Percentiles rank a stretch among this genome's conserved stretches.
Evolutionary conservation across 805 yeast genomes (phyloP).

Genomic region (Brettanomyces anomalus): DNA sequence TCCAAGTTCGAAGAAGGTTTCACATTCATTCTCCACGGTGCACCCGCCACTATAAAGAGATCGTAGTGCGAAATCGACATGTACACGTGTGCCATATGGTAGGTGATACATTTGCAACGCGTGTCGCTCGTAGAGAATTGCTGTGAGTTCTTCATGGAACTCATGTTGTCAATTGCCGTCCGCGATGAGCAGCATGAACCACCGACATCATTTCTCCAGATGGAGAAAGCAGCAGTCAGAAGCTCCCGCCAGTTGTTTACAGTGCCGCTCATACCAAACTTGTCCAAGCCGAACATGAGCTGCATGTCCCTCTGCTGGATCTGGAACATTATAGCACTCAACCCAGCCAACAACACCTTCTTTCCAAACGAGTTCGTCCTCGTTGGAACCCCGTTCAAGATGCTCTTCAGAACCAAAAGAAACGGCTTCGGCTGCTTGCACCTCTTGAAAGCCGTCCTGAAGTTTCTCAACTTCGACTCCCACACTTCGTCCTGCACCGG

Average conservation of each 20-base stretch:
- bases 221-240: conserved; percentile 60
- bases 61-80: conserved; percentile 71
- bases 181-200: conserved; percentile 27
- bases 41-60: conserved; percentile 71
- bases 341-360: conserved; percentile 56
- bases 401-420: conserved; percentile 45
- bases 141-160: conserved; percentile 19
- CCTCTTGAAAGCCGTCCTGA: conserved; percentile 16
- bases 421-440: conserved; percentile 34
- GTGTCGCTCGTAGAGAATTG: conserved; percentile 30
- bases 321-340: conserved; percentile 58
- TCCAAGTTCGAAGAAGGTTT: conserved; percentile 41
- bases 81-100: conserved; percentile 65
- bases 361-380: conserved; percentile 52
- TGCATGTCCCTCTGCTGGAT: conserved; percentile 68
- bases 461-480: conserved; percentile 27
- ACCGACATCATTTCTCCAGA: conserved; percentile 48
- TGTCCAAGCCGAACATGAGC: conserved; percentile 37
- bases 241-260: conserved; percentile 59
- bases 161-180: conserved; percentile 24
- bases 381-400: conserved; percentile 44
- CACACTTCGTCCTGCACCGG: conserved; percentile 59
- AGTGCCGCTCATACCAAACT: conserved; percentile 19
- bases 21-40: conserved; percentile 73
- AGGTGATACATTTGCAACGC: conserved; percentile 56